Conservation (phyloP, 1,284 basidiomycete species). For the Pterula multifida region DNA sequence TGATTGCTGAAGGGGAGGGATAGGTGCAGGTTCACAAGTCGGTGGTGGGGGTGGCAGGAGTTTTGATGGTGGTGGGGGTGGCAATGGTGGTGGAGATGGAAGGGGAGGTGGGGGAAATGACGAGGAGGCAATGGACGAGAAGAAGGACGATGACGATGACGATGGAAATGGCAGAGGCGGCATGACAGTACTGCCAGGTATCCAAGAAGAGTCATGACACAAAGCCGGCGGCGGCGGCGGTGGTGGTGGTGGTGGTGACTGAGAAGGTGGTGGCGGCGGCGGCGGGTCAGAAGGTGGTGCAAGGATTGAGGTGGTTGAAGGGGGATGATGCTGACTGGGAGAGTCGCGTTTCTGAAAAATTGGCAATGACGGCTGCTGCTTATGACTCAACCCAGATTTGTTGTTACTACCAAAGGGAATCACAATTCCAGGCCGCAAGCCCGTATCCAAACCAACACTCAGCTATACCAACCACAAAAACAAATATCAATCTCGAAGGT, state of each 20-base stretch:
- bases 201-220: constrained; percentile 10
- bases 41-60: constrained; percentile 14
- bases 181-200: constrained; percentile 9
- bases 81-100: constrained; percentile 15
- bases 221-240: constrained; percentile 7
- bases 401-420: constrained; percentile 5
- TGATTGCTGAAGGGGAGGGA: constrained; percentile 13
- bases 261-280: constrained; percentile 10
- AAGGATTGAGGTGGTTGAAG: no score
- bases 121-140: no score
- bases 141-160: constrained; percentile 10
- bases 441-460: neutral
- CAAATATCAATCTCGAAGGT: neutral
- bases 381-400: constrained; percentile 4
- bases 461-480: neutral
- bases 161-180: constrained; percentile 9
- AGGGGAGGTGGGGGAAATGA: constrained; percentile 16
- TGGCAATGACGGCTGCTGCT: neutral
- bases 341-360: constrained; percentile 1
- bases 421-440: neutral
- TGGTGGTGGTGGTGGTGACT: constrained; percentile 7
- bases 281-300: constrained; percentile 8
- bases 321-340: constrained; percentile 5
- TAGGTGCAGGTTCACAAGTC: constrained; percentile 8
- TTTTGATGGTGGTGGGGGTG: constrained; percentile 14